A percentile compares a stretch with the other conserved stretches of the same genome.
These are phyloP conservation scores for Penicillium alfredii DNA, from an alignment of 495 filamentous ascomycete species.

Conservation along the genomic window DNA sequence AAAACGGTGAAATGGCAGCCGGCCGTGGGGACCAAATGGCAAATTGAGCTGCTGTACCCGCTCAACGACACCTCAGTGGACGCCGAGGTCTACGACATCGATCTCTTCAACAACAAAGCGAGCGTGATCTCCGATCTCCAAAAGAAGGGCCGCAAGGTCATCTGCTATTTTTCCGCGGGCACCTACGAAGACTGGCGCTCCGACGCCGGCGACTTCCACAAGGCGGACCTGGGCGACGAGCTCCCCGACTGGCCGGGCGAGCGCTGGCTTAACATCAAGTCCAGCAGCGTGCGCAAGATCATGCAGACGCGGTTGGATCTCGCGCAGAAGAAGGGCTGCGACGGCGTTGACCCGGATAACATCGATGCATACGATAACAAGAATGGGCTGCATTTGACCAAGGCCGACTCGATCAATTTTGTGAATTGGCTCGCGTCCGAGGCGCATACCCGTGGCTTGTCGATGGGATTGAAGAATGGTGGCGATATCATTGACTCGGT, in stretches of 20 bases:
- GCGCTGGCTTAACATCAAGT: constrained; percentile 58
- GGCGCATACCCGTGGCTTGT: constrained; percentile 42
- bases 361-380: constrained; percentile 58
- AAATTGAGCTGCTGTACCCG: constrained; percentile 44
- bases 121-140: constrained; percentile 45
- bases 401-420: constrained; percentile 50
- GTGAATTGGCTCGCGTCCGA: constrained; percentile 52
- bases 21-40: constrained; percentile 46
- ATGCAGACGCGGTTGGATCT: constrained; percentile 53
- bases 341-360: constrained; percentile 69
- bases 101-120: constrained; percentile 50
- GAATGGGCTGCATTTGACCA: constrained; percentile 52
- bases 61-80: constrained; percentile 42
- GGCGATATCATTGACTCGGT: constrained; percentile 52
- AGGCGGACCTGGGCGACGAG: constrained; percentile 44
- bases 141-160: constrained; percentile 46
- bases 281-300: constrained; percentile 51
- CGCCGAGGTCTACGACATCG: constrained; percentile 54
- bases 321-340: constrained; percentile 56
- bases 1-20: constrained; percentile 44
- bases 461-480: constrained; percentile 63
- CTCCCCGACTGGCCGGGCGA: constrained; percentile 62
- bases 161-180: constrained; percentile 72
- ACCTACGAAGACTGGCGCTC: constrained; percentile 54
- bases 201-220: constrained; percentile 48